Evolutionary conservation across 495 filamentous ascomycete species (phyloP), one percentile per base, ranked within the genome.

Genomic region (Tuber borchii): DNA sequence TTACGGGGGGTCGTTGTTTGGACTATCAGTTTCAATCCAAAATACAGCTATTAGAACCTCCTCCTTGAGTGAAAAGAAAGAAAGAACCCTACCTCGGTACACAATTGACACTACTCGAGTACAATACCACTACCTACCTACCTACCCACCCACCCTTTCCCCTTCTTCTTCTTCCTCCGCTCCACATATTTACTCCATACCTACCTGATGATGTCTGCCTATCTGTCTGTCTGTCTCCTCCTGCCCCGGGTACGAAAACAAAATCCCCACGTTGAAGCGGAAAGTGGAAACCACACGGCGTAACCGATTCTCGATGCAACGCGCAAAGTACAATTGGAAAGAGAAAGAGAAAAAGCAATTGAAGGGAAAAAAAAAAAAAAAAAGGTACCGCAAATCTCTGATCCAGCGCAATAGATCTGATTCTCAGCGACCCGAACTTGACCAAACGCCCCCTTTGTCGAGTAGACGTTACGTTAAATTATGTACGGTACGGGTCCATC

Each of bases 331-430:
- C 48, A 56, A 56, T 56, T 56, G 10, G 48, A 56, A 43, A 43
- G n/a, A n/a, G n/a, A 37, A 12, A 14, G 56, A 65, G 12, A 56
- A 56, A 56, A 56, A 56, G 48, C 22, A 56, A 56, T 26, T n/a
- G 56, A 65, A 17, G 16, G 17, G 2, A 19, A 46, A 4, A 46
- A 46, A 17, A 65, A 65, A 22, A 65, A 65, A 56, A 65, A 61
- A 65, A 65, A 65, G 56, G 56, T 17, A 65, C 56, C 26, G 56
- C 56, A 17, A 65, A 65, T 65, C 56, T 65, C 56, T 65, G 56
- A 65, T 65, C 56, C 56, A 65, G 56, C 56, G 56, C 56, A 65
- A 65, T 65, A 26, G n/a, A 65, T 65, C 56, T 65, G 56, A 65
- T 65, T 65, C 56, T 26, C 56, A 65, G 56, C 56, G n/a, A 65